Evolutionary conservation across 441 rosid genomes (phyloP).

Genomic region (Gossypium schwendimanii): DNA sequence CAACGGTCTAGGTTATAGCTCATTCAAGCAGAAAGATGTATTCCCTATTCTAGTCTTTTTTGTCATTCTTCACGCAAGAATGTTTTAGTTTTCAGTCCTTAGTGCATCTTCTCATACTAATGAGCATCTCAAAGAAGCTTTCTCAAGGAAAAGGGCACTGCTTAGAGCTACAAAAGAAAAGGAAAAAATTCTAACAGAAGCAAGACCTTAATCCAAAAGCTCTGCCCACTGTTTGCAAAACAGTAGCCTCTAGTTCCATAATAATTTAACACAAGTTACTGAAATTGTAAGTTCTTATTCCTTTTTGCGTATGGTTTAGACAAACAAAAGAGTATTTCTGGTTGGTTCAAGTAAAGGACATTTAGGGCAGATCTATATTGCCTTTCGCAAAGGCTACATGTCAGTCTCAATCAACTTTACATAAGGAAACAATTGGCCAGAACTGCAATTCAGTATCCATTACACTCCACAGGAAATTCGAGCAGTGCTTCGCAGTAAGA

Average conservation of each 20-base stretch:
- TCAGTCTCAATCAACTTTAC: background rate
- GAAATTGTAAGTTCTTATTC: background rate
- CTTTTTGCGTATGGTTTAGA: background rate
- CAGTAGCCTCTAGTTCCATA: background rate
- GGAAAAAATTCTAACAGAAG: background rate
- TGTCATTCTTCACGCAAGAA: background rate
- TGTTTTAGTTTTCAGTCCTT: background rate
- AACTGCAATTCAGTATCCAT: slow-evolving; percentile 7
- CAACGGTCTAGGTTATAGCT: background rate
- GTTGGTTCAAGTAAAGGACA: slow-evolving; percentile 4
- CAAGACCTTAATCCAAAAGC: background rate
- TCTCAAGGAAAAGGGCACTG: background rate
- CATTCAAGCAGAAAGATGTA: background rate
- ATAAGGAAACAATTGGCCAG: background rate
- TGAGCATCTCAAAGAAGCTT: background rate
- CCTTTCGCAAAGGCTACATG: background rate
- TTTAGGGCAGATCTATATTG: slow-evolving; percentile 8
- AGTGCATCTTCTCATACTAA: slow-evolving; percentile 5
- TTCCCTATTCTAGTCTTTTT: background rate
- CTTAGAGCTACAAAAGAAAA: background rate
- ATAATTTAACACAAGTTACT: background rate
- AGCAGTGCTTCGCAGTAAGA: background rate
- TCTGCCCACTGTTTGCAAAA: slow-evolving; percentile 2
- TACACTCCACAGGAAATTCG: background rate
- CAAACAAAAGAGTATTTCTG: background rate